A percentile compares a stretch with the other conserved stretches of the same genome.
Conservation (phyloP, 257 asterid genomes). For the Solanum acaule region DNA sequence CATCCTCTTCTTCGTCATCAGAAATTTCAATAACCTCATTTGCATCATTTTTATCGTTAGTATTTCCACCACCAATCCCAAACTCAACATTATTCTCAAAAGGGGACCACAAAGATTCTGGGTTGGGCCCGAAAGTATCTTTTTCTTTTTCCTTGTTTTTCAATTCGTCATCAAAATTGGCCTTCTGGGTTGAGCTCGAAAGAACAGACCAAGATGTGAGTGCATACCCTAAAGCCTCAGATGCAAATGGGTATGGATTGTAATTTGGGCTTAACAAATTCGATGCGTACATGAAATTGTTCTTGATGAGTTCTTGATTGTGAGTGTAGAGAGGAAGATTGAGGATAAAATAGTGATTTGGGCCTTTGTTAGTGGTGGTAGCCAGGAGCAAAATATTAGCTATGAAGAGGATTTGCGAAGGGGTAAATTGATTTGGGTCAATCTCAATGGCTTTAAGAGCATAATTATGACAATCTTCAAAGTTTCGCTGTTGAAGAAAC, state of each 20-base stretch:
- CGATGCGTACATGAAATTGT: conserved; percentile 8
- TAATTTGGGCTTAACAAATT: conserved; percentile 22
- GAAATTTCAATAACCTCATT: not conserved
- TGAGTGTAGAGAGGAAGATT: conserved; percentile 31
- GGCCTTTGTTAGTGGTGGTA: conserved; percentile 10
- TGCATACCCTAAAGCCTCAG: conserved; percentile 31
- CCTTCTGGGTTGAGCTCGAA: not conserved
- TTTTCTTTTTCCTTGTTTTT: too few species aligned
- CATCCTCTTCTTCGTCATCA: conserved; percentile 1
- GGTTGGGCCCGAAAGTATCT: too few species aligned
- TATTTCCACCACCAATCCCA: not conserved
- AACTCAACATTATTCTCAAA: not conserved
- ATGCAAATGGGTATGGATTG: conserved; percentile 27
- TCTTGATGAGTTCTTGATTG: conserved; percentile 12
- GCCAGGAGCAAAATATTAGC: conserved; percentile 19
- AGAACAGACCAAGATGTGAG: conserved; percentile 33
- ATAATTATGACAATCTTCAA: conserved; percentile 22
- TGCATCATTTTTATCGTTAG: not conserved
- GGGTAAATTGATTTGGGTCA: conserved; percentile 22
- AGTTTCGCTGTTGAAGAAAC: conserved; percentile 10
- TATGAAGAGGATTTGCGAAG: conserved; percentile 29
- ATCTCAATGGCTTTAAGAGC: conserved; percentile 30
- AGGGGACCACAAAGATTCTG: conserved; percentile 25
- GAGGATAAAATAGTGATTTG: conserved; percentile 35
- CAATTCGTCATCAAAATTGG: not conserved